phyloP scores from a whole-genome alignment of 176 grass and related monocot genomes.

The Musa itinerans region DNA sequence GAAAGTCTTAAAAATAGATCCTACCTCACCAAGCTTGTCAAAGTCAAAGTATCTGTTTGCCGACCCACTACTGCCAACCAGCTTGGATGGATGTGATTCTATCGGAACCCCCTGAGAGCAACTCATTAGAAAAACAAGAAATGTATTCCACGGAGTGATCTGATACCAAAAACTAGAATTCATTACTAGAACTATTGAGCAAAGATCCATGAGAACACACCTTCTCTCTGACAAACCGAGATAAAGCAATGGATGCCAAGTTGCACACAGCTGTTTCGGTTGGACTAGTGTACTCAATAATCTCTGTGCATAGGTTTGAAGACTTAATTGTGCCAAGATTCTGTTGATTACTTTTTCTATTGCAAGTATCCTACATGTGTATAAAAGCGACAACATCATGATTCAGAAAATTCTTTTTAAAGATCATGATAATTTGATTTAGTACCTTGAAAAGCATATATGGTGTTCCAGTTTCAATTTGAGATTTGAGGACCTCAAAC shows the following conservation, averaged over 20 bases:
- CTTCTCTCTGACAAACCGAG: conserved; percentile 97
- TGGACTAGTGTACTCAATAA: conserved; percentile 91
- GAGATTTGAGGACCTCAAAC: conserved; percentile 98
- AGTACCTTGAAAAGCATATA: conserved; percentile 99
- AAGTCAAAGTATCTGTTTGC: conserved; percentile 96
- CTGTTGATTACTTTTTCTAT: conserved; percentile 97
- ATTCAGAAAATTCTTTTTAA: background rate
- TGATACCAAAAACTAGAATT: background rate
- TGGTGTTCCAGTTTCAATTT: conserved; percentile 96
- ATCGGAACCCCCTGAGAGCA: conserved; percentile 58
- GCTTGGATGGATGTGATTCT: conserved; percentile 91
- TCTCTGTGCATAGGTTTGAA: conserved; percentile 97
- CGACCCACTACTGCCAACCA: conserved; percentile 72
- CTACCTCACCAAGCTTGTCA: conserved; percentile 89
- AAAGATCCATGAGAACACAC: conserved; percentile 26
- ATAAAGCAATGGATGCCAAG: conserved; percentile 92
- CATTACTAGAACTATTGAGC: background rate
- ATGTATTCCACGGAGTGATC: background rate
- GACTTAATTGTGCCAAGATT: conserved; percentile 98
- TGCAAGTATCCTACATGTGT: conserved; percentile 73
- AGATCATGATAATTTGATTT: background rate
- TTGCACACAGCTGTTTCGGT: conserved; percentile 91
- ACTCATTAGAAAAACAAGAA: conserved; percentile 5
- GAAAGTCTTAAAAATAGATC: background rate
- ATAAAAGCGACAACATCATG: conserved; percentile 14